Conservation (phyloP, 2,329 filamentous ascomycete genomes). For the Pseudocercospora fuligena region DNA sequence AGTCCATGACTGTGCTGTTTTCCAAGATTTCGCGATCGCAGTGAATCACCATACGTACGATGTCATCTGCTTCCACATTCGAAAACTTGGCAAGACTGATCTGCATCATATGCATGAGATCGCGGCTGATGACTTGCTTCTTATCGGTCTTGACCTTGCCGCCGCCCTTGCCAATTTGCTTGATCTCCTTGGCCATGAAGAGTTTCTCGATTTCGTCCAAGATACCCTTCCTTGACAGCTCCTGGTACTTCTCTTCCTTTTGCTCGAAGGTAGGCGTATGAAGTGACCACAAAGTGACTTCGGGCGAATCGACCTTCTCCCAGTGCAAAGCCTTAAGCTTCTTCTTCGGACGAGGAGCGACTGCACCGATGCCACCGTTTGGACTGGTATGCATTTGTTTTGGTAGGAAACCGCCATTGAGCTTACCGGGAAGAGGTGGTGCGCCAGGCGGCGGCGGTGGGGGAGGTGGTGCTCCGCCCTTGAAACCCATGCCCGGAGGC, state of each 20-base stretch:
- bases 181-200: slow-evolving; percentile 97
- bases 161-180: slow-evolving; percentile 71
- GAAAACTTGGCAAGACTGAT: slow-evolving; percentile 95
- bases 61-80: slow-evolving; percentile 77
- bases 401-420: slow-evolving; percentile 73
- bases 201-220: slow-evolving; percentile 96
- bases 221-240: slow-evolving; percentile 91
- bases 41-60: slow-evolving; percentile 92
- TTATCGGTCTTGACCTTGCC: slow-evolving; percentile 84
- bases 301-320: slow-evolving; percentile 95
- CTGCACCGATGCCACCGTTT: slow-evolving; percentile 68
- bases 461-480: slow-evolving; percentile 55
- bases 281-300: slow-evolving; percentile 89
- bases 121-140: slow-evolving; percentile 93
- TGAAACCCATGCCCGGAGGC: slow-evolving; percentile 55
- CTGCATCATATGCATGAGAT: slow-evolving; percentile 87
- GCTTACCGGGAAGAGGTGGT: slow-evolving; percentile 63
- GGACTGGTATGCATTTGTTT: slow-evolving; percentile 63
- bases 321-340: slow-evolving; percentile 99
- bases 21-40: slow-evolving; percentile 89
- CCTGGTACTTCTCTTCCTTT: slow-evolving; percentile 93
- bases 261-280: slow-evolving; percentile 85
- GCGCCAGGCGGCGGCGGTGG: slow-evolving; percentile 69
- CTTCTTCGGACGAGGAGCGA: slow-evolving; percentile 91
- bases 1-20: slow-evolving; percentile 93